Conservation (phyloP, 495 filamentous ascomycete genomes). For the Cairneyella variabilis region DNA sequence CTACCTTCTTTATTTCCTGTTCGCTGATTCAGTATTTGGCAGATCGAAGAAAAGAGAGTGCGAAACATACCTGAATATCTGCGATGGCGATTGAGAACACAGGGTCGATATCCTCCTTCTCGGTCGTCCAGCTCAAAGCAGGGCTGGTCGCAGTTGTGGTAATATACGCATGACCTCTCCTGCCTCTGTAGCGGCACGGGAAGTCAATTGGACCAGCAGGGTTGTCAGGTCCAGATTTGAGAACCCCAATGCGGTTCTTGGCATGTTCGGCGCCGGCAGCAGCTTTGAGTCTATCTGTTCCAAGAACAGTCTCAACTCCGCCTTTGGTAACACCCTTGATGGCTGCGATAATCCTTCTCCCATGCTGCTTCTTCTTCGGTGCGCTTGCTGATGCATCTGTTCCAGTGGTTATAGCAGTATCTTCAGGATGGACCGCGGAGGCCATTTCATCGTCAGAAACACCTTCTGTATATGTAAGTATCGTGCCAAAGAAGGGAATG, state of each 20-base stretch:
- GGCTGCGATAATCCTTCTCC: conserved; percentile 15
- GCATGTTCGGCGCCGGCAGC: conserved; percentile 58
- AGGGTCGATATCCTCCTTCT: conserved; percentile 49
- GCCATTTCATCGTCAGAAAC: conserved; percentile 39
- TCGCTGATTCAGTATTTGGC: neutral
- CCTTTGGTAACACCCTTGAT: conserved; percentile 25
- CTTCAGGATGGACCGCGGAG: conserved; percentile 40
- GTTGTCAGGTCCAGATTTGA: conserved; percentile 42
- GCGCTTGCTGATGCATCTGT: neutral
- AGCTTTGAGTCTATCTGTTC: conserved; percentile 27
- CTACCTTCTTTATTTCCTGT: conserved; percentile 72
- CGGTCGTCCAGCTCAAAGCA: conserved; percentile 50
- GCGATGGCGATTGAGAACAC: conserved; percentile 50
- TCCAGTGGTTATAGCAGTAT: conserved; percentile 9
- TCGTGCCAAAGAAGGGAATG: neutral
- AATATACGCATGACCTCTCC: conserved; percentile 69
- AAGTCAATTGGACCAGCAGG: conserved; percentile 70
- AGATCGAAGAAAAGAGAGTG: neutral
- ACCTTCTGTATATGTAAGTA: conserved; percentile 24
- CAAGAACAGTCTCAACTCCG: conserved; percentile 24
- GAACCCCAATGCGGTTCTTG: conserved; percentile 65
- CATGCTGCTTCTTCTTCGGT: conserved; percentile 17
- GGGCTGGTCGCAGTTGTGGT: conserved; percentile 57
- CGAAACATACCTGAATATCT: conserved; percentile 31
- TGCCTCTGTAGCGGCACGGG: conserved; percentile 64